phyloP scores from a whole-genome alignment of 164 flowering plant species.

The Platanus orientalis region DNA sequence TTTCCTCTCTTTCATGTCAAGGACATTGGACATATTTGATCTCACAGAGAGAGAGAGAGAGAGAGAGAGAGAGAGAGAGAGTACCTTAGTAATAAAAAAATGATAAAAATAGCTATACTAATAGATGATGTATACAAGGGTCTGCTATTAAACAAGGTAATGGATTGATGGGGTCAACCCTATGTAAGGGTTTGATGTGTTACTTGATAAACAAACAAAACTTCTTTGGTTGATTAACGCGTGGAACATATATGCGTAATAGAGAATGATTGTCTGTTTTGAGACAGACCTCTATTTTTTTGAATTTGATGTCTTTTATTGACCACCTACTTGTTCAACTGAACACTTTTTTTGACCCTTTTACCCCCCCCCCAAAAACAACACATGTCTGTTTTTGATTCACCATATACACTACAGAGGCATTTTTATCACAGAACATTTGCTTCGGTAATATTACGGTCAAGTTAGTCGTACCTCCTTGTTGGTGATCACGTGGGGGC shows the following conservation, averaged over 20 bases:
- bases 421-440: too few relatives aligned
- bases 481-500: slow-evolving; percentile 34
- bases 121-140: background rate
- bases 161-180: slow-evolving; percentile 34
- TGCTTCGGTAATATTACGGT: background rate
- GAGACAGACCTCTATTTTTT: too few relatives aligned
- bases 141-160: slow-evolving; percentile 10
- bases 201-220: slow-evolving; percentile 18
- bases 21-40: background rate
- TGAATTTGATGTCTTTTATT: too few relatives aligned
- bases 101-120: background rate
- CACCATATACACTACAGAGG: too few relatives aligned
- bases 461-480: background rate
- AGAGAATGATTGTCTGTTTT: too few relatives aligned
- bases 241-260: background rate
- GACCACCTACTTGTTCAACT: too few relatives aligned
- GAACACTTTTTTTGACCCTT: too few relatives aligned
- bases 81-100: too few relatives aligned
- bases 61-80: too few relatives aligned
- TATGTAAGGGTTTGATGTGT: slow-evolving; percentile 34
- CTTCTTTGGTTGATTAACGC: background rate
- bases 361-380: too few relatives aligned
- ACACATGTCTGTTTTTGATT: too few relatives aligned
- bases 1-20: background rate
- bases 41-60: slow-evolving; percentile 23